Evolutionary conservation across 2,329 filamentous ascomycete genomes (phyloP).

Genomic region (Trichoderma pleuroti): DNA sequence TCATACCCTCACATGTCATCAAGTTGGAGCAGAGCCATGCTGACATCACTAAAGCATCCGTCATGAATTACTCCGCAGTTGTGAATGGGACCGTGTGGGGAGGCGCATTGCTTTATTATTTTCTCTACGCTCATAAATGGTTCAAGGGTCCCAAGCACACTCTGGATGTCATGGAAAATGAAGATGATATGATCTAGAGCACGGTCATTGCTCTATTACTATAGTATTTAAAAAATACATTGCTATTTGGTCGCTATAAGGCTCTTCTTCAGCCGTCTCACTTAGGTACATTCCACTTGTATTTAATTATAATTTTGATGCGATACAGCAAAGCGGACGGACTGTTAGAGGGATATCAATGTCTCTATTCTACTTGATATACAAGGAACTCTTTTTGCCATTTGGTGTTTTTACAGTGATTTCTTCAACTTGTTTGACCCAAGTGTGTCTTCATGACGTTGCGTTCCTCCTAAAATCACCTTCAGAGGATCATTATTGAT

Average conservation of each 20-base stretch:
- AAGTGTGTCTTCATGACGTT: background rate
- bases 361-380: background rate
- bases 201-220: background rate
- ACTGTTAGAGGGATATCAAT: background rate
- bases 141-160: slow-evolving; percentile 2
- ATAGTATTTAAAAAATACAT: background rate
- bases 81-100: slow-evolving; percentile 2
- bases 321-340: background rate
- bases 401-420: background rate
- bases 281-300: background rate
- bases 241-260: background rate
- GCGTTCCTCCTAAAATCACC: background rate
- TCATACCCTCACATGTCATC: too few species aligned
- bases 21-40: background rate
- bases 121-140: background rate
- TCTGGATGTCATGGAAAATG: background rate
- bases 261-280: background rate
- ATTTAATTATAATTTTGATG: background rate
- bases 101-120: slow-evolving; percentile 1
- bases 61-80: slow-evolving; percentile 5
- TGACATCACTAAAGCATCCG: background rate
- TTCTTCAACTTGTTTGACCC: background rate
- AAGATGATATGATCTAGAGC: background rate
- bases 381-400: background rate
- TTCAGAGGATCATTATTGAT: background rate